phyloP scores from a whole-genome alignment of 352 stramenopile species.

The Phytopythium sindhum region DNA sequence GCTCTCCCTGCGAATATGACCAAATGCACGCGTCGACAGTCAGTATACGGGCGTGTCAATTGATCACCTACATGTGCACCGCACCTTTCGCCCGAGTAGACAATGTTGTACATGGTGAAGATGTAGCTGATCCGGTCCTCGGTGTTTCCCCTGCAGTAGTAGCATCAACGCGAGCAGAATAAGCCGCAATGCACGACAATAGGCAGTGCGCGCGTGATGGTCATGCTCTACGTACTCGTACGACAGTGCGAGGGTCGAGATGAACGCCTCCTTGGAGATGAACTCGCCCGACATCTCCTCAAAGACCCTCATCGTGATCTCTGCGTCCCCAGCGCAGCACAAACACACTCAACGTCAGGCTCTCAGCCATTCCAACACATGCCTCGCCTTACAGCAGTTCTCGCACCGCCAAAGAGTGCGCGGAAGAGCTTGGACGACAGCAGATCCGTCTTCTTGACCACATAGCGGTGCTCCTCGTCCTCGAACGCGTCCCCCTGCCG shows the following conservation, averaged over 20 bases:
- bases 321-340: conserved; percentile 15
- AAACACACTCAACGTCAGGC: background rate
- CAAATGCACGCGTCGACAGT: background rate
- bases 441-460: conserved; percentile 67
- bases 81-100: conserved; percentile 65
- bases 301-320: conserved; percentile 63
- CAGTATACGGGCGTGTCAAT: background rate
- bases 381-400: background rate
- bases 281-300: conserved; percentile 46
- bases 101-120: conserved; percentile 84
- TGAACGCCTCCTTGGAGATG: conserved; percentile 73
- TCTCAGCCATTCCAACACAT: background rate
- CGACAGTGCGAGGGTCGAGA: conserved; percentile 61
- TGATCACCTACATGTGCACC: background rate
- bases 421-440: conserved; percentile 74
- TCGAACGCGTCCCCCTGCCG: conserved; percentile 65
- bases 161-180: conserved; percentile 7
- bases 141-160: conserved; percentile 60
- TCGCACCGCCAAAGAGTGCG: conserved; percentile 66
- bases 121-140: conserved; percentile 87
- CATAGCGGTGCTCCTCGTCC: conserved; percentile 55
- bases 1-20: conserved; percentile 18
- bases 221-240: conserved; percentile 58
- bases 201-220: background rate
- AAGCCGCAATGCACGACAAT: background rate